A percentile compares a stretch with the other conserved stretches of the same genome.
Evolutionary conservation across 345 rosid genomes (phyloP).

Genomic region (Melastoma malabathricum): DNA sequence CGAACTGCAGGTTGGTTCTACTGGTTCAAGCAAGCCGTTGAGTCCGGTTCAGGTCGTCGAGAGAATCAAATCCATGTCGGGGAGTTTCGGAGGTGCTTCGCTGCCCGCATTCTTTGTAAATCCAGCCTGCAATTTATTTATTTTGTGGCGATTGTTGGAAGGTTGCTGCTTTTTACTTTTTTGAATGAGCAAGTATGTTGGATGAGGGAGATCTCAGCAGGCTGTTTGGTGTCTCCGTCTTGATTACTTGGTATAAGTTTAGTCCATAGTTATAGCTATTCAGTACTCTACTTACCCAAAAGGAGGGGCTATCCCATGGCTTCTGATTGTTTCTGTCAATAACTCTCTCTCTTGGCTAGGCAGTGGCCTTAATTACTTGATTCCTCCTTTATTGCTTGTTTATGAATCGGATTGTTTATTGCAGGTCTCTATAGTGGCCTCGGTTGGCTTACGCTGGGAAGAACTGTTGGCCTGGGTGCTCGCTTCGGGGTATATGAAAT

Average conservation of each 20-base stretch:
- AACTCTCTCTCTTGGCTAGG: neutral
- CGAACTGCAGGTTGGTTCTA: conserved; percentile 60
- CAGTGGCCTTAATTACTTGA: neutral
- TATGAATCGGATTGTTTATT: neutral
- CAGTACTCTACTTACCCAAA: no score
- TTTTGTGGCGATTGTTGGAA: neutral
- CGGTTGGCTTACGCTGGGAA: conserved; percentile 53
- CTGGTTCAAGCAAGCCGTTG: conserved; percentile 37
- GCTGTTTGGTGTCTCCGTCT: no score
- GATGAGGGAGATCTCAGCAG: no score
- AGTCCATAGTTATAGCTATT: no score
- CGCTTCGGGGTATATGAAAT: conserved; percentile 82
- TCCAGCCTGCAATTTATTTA: neutral
- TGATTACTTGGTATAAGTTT: no score
- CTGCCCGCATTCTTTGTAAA: neutral
- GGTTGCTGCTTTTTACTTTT: no score
- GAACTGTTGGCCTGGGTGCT: conserved; percentile 53
- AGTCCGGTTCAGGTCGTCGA: conserved; percentile 34
- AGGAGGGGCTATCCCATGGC: no score
- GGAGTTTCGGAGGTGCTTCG: conserved; percentile 32
- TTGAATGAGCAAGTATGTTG: no score
- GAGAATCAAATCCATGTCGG: conserved; percentile 49
- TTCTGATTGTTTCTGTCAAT: no score
- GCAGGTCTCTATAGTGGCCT: conserved; percentile 74
- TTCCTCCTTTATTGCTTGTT: neutral